phyloP scores from a whole-genome alignment of 1,284 basidiomycete genomes.

The Microbotryum lychnidis-dioicae region DNA sequence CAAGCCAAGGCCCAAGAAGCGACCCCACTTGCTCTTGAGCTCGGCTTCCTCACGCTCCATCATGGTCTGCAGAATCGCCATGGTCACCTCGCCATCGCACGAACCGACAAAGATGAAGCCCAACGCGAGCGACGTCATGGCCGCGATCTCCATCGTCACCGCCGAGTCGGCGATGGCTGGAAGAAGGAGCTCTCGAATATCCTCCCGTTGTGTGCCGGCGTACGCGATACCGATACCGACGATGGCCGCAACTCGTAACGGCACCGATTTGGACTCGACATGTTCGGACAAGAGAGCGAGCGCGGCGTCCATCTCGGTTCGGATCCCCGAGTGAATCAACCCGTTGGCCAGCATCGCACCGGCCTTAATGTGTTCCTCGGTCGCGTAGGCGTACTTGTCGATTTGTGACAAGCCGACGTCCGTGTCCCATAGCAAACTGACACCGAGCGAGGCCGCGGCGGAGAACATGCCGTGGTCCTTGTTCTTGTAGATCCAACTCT shows the following conservation, averaged over 20 bases:
- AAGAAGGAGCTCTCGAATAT: conserved; percentile 68
- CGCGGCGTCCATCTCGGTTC: conserved; percentile 89
- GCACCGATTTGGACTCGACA: conserved; percentile 75
- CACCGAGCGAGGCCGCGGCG: conserved; percentile 85
- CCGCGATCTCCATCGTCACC: conserved; percentile 79
- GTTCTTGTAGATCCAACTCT: conserved; percentile 99
- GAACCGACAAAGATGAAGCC: conserved; percentile 96
- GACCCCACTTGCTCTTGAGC: conserved; percentile 84
- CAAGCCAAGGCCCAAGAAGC: conserved; percentile 82
- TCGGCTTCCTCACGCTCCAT: conserved; percentile 76
- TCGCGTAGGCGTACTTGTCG: conserved; percentile 95
- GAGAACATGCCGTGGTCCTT: conserved; percentile 98
- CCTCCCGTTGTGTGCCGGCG: conserved; percentile 82
- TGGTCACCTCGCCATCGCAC: conserved; percentile 86
- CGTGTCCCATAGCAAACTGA: conserved; percentile 93
- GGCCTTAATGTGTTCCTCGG: conserved; percentile 95
- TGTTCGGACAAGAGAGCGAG: conserved; percentile 86
- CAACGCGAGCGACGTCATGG: conserved; percentile 76
- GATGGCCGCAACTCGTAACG: conserved; percentile 79
- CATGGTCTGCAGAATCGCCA: conserved; percentile 80
- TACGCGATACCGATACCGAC: conserved; percentile 88
- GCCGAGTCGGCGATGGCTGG: conserved; percentile 72
- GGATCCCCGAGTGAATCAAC: conserved; percentile 79
- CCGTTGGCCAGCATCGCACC: conserved; percentile 93
- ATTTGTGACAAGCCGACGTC: conserved; percentile 89